Conservation (phyloP, 2,329 filamentous ascomycete species). For the Fusarium begoniae region DNA sequence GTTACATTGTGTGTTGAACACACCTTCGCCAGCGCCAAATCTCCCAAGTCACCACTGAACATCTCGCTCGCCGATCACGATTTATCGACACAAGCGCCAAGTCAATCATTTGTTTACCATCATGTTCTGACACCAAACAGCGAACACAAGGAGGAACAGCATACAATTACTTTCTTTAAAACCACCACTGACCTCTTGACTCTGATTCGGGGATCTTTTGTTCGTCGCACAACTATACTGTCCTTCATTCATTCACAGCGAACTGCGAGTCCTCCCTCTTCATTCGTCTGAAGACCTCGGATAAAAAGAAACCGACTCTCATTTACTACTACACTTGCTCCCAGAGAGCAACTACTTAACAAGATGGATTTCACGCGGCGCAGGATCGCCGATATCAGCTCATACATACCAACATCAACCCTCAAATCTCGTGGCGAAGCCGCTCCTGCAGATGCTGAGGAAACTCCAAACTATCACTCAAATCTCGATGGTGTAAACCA, state of each 20-base stretch:
- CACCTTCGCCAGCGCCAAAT: conserved; percentile 10
- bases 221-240: conserved; percentile 5
- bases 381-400: conserved; percentile 45
- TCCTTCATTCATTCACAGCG: conserved; percentile 14
- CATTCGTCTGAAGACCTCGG: conserved; percentile 6
- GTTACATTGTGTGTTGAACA: conserved; percentile 37
- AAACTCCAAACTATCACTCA: conserved; percentile 64
- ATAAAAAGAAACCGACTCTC: conserved; percentile 16
- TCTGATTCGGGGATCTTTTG: conserved; percentile 21
- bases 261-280: conserved; percentile 16
- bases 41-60: conserved; percentile 20
- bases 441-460: conserved; percentile 43
- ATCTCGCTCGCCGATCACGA: conserved; percentile 21
- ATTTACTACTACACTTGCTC: conserved; percentile 17
- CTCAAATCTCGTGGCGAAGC: conserved; percentile 44
- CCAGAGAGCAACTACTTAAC: conserved; percentile 19
- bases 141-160: conserved; percentile 36
- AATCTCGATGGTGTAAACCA: conserved; percentile 70
- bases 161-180: conserved; percentile 33
- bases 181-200: conserved; percentile 6
- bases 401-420: conserved; percentile 45
- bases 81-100: conserved; percentile 21
- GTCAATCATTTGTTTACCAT: conserved; percentile 13
- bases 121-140: conserved; percentile 38
- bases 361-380: conserved; percentile 48